phyloP scores from a whole-genome alignment of 176 grass and related monocot species.

The Aegilops bicornis region DNA sequence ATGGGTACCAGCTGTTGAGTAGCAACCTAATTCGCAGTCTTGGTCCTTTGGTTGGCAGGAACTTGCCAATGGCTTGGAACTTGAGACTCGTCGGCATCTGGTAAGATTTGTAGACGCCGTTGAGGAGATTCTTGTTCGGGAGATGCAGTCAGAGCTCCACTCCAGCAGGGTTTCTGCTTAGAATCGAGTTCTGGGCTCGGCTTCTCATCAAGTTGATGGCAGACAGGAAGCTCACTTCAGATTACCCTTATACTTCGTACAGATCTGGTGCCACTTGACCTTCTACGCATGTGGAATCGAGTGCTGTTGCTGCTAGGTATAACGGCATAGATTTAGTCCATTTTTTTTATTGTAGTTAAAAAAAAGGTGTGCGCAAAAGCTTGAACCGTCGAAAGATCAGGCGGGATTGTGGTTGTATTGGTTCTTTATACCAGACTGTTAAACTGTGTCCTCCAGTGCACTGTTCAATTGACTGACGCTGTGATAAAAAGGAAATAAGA shows the following conservation, averaged over 20 bases:
- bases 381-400: neutral
- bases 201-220: neutral
- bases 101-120: conserved; percentile 66
- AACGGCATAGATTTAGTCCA: neutral
- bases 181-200: neutral
- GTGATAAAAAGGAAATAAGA: neutral
- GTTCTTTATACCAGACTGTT: neutral
- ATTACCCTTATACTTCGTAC: neutral
- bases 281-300: neutral
- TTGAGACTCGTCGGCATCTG: conserved; percentile 57
- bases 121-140: conserved; percentile 71
- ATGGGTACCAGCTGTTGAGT: neutral
- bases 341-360: neutral
- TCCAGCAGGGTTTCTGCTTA: neutral
- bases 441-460: neutral
- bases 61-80: conserved; percentile 65
- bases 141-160: conserved; percentile 52
- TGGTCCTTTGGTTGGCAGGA: conserved; percentile 43
- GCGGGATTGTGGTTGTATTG: neutral
- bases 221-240: neutral
- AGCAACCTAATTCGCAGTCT: neutral
- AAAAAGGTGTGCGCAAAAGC: neutral
- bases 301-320: neutral
- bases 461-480: neutral
- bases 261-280: neutral